Evolutionary conservation across 1,284 basidiomycete genomes (phyloP).

Genomic region (Trichosporon asahii): DNA sequence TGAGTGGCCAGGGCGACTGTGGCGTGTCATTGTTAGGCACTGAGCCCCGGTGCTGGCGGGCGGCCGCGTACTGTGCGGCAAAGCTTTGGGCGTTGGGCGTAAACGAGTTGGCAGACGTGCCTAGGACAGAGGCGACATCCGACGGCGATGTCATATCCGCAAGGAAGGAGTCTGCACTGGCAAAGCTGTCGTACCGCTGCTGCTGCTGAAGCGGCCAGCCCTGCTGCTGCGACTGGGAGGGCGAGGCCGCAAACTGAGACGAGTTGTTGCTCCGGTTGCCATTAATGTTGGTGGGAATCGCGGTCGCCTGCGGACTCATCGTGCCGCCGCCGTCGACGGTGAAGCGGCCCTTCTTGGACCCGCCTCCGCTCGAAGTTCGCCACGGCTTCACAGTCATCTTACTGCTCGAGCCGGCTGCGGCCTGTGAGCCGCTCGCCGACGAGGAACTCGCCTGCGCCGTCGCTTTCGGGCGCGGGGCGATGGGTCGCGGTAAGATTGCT

Average conservation of each 20-base stretch:
- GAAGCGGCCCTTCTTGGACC: conserved; percentile 47
- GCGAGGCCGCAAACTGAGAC: conserved; percentile 18
- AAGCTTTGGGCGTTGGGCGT: conserved; percentile 22
- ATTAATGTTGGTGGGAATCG: conserved; percentile 6
- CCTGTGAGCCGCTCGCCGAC: conserved; percentile 9
- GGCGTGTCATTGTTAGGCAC: neutral
- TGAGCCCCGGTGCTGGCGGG: conserved; percentile 7
- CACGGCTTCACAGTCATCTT: conserved; percentile 46
- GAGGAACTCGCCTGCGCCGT: conserved; percentile 15
- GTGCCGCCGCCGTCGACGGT: conserved; percentile 46
- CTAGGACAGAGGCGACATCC: conserved; percentile 7
- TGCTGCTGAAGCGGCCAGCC: conserved; percentile 12
- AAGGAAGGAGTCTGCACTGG: conserved; percentile 2
- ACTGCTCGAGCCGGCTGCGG: conserved; percentile 13
- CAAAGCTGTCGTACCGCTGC: neutral
- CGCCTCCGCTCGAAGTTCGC: conserved; percentile 28
- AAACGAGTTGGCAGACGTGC: conserved; percentile 15
- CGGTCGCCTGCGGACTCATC: neutral
- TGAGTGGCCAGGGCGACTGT: neutral
- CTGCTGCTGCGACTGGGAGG: conserved; percentile 27
- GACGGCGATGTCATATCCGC: conserved; percentile 9
- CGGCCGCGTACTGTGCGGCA: conserved; percentile 19
- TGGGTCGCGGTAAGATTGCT: conserved; percentile 42
- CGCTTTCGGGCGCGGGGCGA: conserved; percentile 31
- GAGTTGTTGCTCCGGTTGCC: neutral